These are phyloP conservation scores for Heteromeles arbutifolia DNA, from an alignment of 306 rosid genomes.

Conservation along the genomic window DNA sequence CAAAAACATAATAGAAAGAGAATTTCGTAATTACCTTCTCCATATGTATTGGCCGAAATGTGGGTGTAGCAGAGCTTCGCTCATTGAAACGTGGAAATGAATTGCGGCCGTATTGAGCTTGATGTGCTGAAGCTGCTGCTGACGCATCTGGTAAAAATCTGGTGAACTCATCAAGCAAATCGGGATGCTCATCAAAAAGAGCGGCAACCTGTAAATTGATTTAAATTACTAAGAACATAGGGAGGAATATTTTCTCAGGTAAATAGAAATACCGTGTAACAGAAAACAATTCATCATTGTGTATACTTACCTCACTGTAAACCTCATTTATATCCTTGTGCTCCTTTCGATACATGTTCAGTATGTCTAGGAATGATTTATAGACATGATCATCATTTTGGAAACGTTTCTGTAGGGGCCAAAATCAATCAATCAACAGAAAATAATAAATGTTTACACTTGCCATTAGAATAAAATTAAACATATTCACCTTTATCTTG, in stretches of 20 bases:
- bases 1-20: background rate
- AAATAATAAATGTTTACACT: constrained; percentile 5
- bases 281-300: background rate
- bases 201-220: constrained; percentile 54
- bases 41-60: constrained; percentile 45
- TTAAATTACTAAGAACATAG: constrained; percentile 8
- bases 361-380: constrained; percentile 89
- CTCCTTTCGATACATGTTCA: constrained; percentile 97
- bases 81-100: constrained; percentile 60
- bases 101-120: constrained; percentile 41
- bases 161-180: constrained; percentile 82
- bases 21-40: constrained; percentile 44
- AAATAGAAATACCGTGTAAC: background rate
- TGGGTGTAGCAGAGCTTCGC: constrained; percentile 55
- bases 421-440: constrained; percentile 10
- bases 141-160: constrained; percentile 87
- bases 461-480: constrained; percentile 3
- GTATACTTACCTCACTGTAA: constrained; percentile 64
- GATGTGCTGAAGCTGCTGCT: constrained; percentile 60
- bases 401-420: constrained; percentile 65
- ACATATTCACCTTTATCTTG: constrained; percentile 78
- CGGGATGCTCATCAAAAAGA: constrained; percentile 71
- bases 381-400: constrained; percentile 81
- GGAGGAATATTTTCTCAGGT: background rate
- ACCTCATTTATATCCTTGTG: constrained; percentile 87